These are phyloP conservation scores for Apiospora phragmitis DNA, from an alignment of 2,329 filamentous ascomycete species.

Conservation along the genomic window DNA sequence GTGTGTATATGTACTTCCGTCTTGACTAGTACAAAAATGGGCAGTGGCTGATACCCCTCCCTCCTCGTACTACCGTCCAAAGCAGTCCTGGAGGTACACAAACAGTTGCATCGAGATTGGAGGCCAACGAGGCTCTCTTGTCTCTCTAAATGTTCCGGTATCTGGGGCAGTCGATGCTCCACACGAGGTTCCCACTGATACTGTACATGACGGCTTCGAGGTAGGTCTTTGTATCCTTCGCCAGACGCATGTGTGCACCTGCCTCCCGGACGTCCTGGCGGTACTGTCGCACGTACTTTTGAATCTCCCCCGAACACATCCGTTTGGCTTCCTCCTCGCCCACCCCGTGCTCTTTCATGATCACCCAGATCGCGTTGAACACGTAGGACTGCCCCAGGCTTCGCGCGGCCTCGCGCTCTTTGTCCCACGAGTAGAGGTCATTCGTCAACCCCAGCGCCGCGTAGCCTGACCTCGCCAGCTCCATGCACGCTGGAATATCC, in stretches of 20 bases:
- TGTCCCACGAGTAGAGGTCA: constrained; percentile 40
- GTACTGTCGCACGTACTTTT: constrained; percentile 11
- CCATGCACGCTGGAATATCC: constrained; percentile 31
- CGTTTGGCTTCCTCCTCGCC: constrained; percentile 21
- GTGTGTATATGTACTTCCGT: too few relatives aligned
- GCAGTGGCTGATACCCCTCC: too few relatives aligned
- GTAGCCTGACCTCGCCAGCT: constrained; percentile 30
- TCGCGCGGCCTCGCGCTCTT: constrained; percentile 33
- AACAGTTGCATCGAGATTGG: too few relatives aligned
- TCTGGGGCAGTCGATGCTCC: constrained; percentile 9
- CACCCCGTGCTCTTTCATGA: constrained; percentile 36
- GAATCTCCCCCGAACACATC: constrained; percentile 15
- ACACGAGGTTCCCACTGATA: constrained; percentile 4
- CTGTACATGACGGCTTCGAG: constrained; percentile 1
- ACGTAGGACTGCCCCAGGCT: constrained; percentile 27
- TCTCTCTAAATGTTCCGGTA: not conserved
- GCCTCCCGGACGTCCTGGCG: not conserved
- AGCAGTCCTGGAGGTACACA: too few relatives aligned
- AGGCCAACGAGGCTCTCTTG: too few relatives aligned
- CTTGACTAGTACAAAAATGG: too few relatives aligned
- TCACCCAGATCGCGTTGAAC: constrained; percentile 40
- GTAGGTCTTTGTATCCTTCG: not conserved
- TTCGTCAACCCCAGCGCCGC: constrained; percentile 35
- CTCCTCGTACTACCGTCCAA: too few relatives aligned
- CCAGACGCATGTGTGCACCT: not conserved